Evolutionary conservation across 495 filamentous ascomycete species (phyloP).

Genomic region (Sordaria brevicollis): DNA sequence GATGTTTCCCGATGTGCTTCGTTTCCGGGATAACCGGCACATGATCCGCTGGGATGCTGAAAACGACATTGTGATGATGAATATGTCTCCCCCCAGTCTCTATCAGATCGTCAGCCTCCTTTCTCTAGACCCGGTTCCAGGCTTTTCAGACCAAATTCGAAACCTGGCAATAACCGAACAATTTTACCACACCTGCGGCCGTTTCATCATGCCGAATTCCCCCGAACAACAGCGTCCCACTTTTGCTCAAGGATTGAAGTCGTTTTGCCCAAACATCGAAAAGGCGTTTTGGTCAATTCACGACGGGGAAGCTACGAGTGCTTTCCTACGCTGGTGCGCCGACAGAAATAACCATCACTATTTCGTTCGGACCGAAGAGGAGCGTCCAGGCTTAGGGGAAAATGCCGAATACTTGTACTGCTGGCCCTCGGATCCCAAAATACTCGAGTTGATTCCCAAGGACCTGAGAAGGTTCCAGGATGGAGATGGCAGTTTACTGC

Average conservation of each 20-base stretch:
- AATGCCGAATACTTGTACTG: constrained; percentile 16
- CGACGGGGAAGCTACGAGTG: neutral
- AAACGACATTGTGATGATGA: constrained; percentile 20
- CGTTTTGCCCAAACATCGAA: constrained; percentile 4
- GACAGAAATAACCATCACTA: constrained; percentile 11
- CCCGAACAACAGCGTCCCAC: neutral
- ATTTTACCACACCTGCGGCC: too few relatives aligned
- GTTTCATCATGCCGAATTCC: too few relatives aligned
- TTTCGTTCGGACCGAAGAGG: constrained; percentile 6
- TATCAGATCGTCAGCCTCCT: neutral
- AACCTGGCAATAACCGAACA: too few relatives aligned
- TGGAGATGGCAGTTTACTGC: neutral
- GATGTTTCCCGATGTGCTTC: constrained; percentile 23
- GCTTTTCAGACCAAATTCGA: constrained; percentile 12
- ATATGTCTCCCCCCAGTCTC: too few relatives aligned
- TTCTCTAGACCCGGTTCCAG: neutral
- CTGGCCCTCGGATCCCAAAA: constrained; percentile 23
- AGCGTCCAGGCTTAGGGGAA: constrained; percentile 1
- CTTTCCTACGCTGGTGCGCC: constrained; percentile 21
- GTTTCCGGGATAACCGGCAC: constrained; percentile 1
- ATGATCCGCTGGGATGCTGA: constrained; percentile 22
- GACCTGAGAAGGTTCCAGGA: neutral
- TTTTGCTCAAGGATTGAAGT: neutral
- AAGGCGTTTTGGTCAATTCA: constrained; percentile 6
- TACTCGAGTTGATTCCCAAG: neutral